A percentile compares a stretch with the other conserved stretches of the same genome.
Conservation (phyloP, 2,329 filamentous ascomycete species). For the Pseudogymnoascus sp. region DNA sequence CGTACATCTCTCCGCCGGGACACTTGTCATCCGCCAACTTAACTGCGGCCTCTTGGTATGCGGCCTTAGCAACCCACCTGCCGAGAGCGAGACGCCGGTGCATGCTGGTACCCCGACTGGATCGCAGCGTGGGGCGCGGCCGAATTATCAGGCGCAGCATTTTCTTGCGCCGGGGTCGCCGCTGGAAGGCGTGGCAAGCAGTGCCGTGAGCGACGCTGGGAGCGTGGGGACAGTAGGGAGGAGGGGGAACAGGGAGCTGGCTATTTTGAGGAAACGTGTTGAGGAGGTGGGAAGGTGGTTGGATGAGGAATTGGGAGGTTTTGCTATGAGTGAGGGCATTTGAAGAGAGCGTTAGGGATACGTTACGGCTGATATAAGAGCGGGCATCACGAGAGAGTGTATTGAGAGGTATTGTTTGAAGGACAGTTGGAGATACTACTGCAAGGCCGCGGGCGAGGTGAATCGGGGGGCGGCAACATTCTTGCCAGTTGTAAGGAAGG, state of each 20-base stretch:
- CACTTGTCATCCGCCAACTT: slow-evolving; percentile 50
- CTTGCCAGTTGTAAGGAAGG: not conserved
- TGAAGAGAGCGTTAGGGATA: not conserved
- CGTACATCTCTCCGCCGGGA: slow-evolving; percentile 48
- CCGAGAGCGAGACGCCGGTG: not conserved
- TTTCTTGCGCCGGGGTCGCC: slow-evolving; percentile 20
- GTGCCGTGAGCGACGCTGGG: slow-evolving; percentile 28
- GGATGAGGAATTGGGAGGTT: slow-evolving; percentile 48
- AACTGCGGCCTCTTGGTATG: slow-evolving; percentile 55
- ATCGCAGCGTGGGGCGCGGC: not conserved
- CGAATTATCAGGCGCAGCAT: slow-evolving; percentile 3
- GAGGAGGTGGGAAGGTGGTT: slow-evolving; percentile 53
- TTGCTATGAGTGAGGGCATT: slow-evolving; percentile 21
- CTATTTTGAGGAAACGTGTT: slow-evolving; percentile 47
- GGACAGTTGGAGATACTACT: not conserved
- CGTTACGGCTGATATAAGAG: not conserved
- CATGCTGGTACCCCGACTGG: not conserved
- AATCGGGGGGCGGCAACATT: not conserved
- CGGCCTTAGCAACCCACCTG: slow-evolving; percentile 43
- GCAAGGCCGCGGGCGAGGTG: not conserved
- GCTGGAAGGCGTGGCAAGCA: slow-evolving; percentile 20
- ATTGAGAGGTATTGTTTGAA: not conserved
- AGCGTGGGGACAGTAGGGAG: slow-evolving; percentile 31
- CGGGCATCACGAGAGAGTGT: not conserved
- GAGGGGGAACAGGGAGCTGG: slow-evolving; percentile 36